phyloP scores from a whole-genome alignment of 805 yeast species.

The Yamadazyma ubonensis region DNA sequence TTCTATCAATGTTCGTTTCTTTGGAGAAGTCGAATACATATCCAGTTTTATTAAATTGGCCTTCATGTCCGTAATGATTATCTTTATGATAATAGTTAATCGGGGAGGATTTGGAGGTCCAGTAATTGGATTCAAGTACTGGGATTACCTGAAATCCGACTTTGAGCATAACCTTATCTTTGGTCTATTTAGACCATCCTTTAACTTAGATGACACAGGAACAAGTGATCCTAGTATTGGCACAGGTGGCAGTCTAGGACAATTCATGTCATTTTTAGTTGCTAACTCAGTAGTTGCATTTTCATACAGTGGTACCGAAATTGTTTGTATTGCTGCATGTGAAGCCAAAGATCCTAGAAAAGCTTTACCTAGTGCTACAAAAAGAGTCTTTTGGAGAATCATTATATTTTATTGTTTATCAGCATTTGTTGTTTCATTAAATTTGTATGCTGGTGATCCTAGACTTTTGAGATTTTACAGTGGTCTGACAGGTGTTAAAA shows the following conservation, averaged over 20 bases:
- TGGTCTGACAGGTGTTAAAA: constrained; percentile 32
- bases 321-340: constrained; percentile 80
- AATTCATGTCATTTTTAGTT: constrained; percentile 58
- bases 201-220: constrained; percentile 63
- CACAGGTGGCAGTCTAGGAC: constrained; percentile 58
- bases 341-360: constrained; percentile 81
- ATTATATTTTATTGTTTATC: constrained; percentile 63
- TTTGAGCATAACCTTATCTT: constrained; percentile 48
- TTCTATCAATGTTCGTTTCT: constrained; percentile 64
- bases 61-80: constrained; percentile 50
- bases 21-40: constrained; percentile 72
- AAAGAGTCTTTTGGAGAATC: constrained; percentile 70
- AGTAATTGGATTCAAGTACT: constrained; percentile 64
- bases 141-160: constrained; percentile 58
- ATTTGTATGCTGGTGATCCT: constrained; percentile 77
- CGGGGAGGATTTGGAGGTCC: constrained; percentile 50
- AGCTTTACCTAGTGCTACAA: constrained; percentile 75
- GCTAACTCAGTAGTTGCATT: constrained; percentile 67
- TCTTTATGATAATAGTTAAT: constrained; percentile 65
- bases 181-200: constrained; percentile 75
- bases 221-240: constrained; percentile 44
- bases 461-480: constrained; percentile 56
- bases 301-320: constrained; percentile 80
- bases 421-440: constrained; percentile 66
- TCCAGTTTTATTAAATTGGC: constrained; percentile 59